Conservation (phyloP, 2,329 filamentous ascomycete genomes). For the Fusarium napiforme region DNA sequence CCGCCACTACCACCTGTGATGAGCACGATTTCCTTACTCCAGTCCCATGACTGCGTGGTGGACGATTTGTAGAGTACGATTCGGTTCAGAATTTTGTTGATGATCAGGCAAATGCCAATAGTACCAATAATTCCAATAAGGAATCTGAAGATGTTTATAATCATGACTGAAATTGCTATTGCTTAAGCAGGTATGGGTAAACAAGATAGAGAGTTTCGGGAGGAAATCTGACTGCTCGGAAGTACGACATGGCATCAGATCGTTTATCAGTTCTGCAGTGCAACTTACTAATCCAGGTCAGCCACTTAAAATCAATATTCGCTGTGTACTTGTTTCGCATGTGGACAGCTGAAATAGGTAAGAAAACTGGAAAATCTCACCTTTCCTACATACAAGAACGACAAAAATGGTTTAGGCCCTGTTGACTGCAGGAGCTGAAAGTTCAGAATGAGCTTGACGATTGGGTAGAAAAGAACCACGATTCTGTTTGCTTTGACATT, state of each 20-base stretch:
- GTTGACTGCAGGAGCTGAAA: neutral
- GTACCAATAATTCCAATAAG: neutral
- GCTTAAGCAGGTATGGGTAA: fast-evolving
- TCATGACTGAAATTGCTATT: neutral
- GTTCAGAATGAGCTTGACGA: neutral
- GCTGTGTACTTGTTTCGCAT: fast-evolving
- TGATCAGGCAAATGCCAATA: neutral
- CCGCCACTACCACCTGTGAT: neutral
- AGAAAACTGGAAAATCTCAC: neutral
- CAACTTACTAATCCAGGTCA: neutral
- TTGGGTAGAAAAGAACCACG: neutral
- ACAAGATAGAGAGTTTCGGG: fast-evolving
- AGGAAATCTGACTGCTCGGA: neutral
- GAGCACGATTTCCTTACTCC: neutral
- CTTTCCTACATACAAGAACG: neutral
- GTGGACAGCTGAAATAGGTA: neutral
- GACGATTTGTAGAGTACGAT: neutral
- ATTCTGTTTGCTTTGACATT: neutral
- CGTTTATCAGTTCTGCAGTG: neutral
- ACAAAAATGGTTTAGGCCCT: neutral
- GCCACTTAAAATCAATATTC: neutral
- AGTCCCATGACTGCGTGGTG: neutral
- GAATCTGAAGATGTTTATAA: fast-evolving
- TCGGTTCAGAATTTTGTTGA: neutral
- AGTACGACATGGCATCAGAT: neutral